These are phyloP conservation scores for Kodamaea kaohsiungensis DNA, from an alignment of 805 yeast genomes.

Conservation along the genomic window DNA sequence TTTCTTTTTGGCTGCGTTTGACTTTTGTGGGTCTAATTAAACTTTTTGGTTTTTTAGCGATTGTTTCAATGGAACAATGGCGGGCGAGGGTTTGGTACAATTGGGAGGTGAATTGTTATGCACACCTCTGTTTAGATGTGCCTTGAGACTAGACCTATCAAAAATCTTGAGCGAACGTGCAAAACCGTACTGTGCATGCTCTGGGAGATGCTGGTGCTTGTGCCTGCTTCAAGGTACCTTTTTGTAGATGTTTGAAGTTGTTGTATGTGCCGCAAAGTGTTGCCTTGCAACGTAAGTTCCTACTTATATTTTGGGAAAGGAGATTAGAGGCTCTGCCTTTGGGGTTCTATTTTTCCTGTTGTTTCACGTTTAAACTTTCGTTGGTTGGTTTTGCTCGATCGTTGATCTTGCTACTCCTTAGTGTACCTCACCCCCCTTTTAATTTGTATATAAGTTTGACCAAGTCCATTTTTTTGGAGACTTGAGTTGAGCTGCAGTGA, in stretches of 20 bases:
- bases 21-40: neutral
- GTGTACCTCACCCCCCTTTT: constrained; percentile 1
- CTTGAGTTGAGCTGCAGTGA: neutral
- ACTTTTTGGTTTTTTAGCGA: neutral
- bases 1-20: neutral
- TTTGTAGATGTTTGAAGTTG: neutral
- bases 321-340: neutral
- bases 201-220: neutral
- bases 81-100: neutral
- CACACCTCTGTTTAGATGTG: constrained; percentile 1
- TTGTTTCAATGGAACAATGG: constrained; percentile 1
- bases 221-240: neutral
- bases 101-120: neutral
- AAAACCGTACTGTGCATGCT: neutral
- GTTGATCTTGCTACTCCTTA: constrained; percentile 9
- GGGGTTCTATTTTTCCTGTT: constrained; percentile 3
- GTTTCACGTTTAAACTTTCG: constrained; percentile 5
- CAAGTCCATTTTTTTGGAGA: neutral
- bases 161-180: neutral
- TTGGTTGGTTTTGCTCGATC: constrained; percentile 7
- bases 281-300: neutral
- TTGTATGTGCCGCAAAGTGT: neutral
- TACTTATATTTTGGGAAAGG: neutral
- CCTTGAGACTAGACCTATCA: neutral
- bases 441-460: neutral